phyloP scores from a whole-genome alignment of 148 eudicot species.

The Rhododendron ovatum region DNA sequence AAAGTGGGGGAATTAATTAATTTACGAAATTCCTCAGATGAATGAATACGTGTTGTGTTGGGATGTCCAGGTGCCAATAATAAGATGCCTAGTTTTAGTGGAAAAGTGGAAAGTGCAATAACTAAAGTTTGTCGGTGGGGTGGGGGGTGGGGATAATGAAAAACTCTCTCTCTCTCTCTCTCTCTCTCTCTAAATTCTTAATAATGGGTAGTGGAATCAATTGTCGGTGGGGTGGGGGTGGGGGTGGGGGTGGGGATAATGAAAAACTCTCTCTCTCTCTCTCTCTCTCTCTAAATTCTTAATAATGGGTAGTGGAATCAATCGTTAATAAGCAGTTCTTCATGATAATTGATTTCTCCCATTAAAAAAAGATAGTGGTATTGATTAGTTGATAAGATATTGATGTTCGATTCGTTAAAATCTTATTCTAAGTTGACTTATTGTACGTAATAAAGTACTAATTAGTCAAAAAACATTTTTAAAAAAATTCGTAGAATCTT shows the following conservation, averaged over 20 bases:
- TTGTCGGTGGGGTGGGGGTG: no score
- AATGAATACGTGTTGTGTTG: no score
- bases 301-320: neutral
- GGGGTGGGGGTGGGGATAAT: no score
- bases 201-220: neutral
- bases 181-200: neutral
- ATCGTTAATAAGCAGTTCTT: neutral
- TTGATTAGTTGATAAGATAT: no score
- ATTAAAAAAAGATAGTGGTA: no score
- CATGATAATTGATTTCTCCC: neutral
- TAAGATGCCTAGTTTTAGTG: neutral
- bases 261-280: neutral
- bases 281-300: neutral
- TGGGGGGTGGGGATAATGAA: neutral
- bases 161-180: neutral
- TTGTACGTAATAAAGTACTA: neutral
- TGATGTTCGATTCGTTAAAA: neutral
- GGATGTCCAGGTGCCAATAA: no score
- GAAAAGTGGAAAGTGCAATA: neutral
- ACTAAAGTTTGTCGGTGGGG: neutral
- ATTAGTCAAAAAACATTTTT: neutral
- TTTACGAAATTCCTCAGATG: no score
- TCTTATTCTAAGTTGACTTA: neutral
- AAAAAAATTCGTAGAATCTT: no score
- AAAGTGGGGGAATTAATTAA: no score